Evolutionary conservation across 2,329 filamentous ascomycete genomes (phyloP), one percentile per base, ranked within the genome.

Genomic region (Chaetomium sp.): DNA sequence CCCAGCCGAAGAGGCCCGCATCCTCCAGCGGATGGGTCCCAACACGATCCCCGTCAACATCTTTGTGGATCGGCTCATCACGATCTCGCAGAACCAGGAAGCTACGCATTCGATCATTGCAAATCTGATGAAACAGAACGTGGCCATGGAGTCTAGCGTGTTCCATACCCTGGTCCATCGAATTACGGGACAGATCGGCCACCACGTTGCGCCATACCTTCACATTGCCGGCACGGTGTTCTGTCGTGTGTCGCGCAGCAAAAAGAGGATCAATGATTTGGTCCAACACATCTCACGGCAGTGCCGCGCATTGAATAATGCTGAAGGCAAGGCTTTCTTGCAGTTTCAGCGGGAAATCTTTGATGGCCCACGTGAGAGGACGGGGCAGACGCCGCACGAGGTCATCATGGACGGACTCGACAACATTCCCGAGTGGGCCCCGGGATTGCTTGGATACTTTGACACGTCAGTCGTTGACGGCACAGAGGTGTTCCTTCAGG

Each of bases 1-100:
- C 66, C 77, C 75, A 2, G 62, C 66, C 0, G 59, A 64, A 0
- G 81, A 85, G 64, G 70, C 77, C 10, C 68, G 74, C 34, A 61
- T 77, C 2, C 60, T 84, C 2, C 71, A 76, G 55, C 70, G 76
- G 53, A 67, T 68, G 38, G 71, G 76, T 38, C 77, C 74, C 72
- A 65, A 66, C 59, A 62, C 63, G 52, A 60, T n/a, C 34, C 55
- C 33, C 55, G 64, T 44, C 52, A 82, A 79, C 59, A 71, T 83
- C n/a, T 82, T 87, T 52, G 67, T 86, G 32, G 82, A 84, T 65
- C 89, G 87, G 66, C 74, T 91, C 33, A 74, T 91, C 34, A 73
- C 74, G 19, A 75, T 87, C 49, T 78, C 85, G 59, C 80, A 85
- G 64, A 84, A 82, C 53, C 68, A 70, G 0, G 59, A 66, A 1